A percentile compares a stretch with the other conserved stretches of the same genome.
Conservation (phyloP, 2,329 filamentous ascomycete genomes). For the Helicocarpus griseus region DNA sequence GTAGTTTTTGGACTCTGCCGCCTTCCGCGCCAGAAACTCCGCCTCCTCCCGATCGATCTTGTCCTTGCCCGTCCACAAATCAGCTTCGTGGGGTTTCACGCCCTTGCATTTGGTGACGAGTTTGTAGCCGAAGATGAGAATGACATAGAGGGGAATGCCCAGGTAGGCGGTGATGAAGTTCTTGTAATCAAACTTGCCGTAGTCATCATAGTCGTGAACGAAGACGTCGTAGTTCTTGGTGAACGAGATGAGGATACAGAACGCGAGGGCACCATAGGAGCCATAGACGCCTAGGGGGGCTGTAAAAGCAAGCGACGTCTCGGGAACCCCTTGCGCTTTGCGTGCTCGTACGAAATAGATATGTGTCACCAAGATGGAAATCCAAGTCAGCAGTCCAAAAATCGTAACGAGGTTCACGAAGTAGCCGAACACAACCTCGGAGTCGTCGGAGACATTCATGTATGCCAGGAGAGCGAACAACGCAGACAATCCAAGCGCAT, state of each 20-base stretch:
- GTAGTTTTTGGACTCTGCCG: conserved; percentile 57
- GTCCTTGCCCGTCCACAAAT: conserved; percentile 19
- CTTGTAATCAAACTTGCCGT: conserved; percentile 44
- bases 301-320: conserved; percentile 31
- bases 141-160: conserved; percentile 31
- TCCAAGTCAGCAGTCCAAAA: conserved; percentile 38
- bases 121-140: conserved; percentile 26
- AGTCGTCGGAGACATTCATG: conserved; percentile 31
- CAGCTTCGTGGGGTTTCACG: conserved; percentile 14
- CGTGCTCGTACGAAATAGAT: conserved; percentile 38
- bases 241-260: conserved; percentile 55
- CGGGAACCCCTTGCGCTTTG: conserved; percentile 27
- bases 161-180: conserved; percentile 41
- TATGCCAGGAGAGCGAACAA: conserved; percentile 36
- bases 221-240: conserved; percentile 74
- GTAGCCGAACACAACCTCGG: conserved; percentile 36
- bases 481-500: conserved; percentile 32
- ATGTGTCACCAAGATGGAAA: conserved; percentile 37
- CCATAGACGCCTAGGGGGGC: conserved; percentile 42
- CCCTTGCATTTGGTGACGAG: conserved; percentile 13
- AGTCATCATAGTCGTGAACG: conserved; percentile 41
- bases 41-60: conserved; percentile 48
- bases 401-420: conserved; percentile 37
- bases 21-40: conserved; percentile 61
- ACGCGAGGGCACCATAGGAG: conserved; percentile 53